Base-by-base conservation (phyloP, 1,284 basidiomycete genomes). In the Leccinum variabile region DNA sequence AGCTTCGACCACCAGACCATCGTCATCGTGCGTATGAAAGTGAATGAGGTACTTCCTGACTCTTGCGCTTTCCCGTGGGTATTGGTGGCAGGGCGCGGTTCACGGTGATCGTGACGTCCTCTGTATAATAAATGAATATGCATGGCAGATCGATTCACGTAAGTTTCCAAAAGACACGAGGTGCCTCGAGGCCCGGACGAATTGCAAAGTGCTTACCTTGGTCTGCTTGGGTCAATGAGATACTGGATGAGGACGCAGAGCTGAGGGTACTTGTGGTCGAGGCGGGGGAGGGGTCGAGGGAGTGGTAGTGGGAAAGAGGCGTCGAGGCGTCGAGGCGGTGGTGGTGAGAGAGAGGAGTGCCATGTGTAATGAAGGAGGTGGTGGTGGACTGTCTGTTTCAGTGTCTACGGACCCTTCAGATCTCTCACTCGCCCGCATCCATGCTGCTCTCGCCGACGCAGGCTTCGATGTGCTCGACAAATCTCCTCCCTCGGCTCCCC, bases 21-120 rank as follows among this genome's bases (percentile, higher is more conserved):
- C 35, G 60, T 64, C 13, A 63, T 58, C 54, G 39, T 32, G 62
- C 49, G 57, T 63, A 56, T 63, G 44, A 65, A 69, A 65, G 63
- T 54, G 37, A 32, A 62, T 33, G 25, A 56, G 18, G 56, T 32
- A 81, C 81, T 69, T 85, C 88, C 63, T 83, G 79, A 69, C 85
- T 87, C 75, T 79, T 84, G 69, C 79, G 80, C 69, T 81, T 84
- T 63, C 80, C 82, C 57, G 79, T 77, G 67, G 71, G 78, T 68
- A 77, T 79, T 55, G 79, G 72, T n/a, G 63, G 63, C 58, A 81
- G 70, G 28, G 79, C 66, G 56, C 78, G 80, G 69, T 79, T 82
- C 57, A 80, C 76, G 56, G 85, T 90, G 69, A 90, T 83, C 30
- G 89, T 91, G 66, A 81, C 73, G 74, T 91, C 87, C 75, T 91